Evolutionary conservation across 257 asterid species (phyloP).

Genomic region (Solanum bukasovii): DNA sequence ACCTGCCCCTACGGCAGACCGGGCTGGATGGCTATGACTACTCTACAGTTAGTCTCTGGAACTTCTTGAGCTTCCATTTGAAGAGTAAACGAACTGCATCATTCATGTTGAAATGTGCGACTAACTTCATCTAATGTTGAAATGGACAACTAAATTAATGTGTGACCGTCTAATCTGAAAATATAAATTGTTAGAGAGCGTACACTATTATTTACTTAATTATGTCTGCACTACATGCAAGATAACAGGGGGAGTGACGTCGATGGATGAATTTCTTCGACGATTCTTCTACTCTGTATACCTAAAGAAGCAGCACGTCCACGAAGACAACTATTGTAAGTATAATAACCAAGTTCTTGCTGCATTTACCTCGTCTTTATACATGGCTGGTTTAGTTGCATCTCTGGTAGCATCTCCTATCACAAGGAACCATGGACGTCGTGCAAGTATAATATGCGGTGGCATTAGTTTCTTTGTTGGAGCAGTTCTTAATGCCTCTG

Average conservation of each 20-base stretch:
- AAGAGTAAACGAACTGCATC: background rate
- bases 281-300: slow-evolving; percentile 58
- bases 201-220: too few relatives aligned
- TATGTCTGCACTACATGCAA: too few relatives aligned
- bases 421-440: slow-evolving; percentile 61
- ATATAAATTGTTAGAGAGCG: background rate
- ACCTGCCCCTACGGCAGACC: background rate
- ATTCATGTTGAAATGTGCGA: background rate
- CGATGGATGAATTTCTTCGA: slow-evolving; percentile 72
- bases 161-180: background rate
- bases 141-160: too few relatives aligned
- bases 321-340: slow-evolving; percentile 75
- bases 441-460: slow-evolving; percentile 63
- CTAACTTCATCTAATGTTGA: background rate
- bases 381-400: slow-evolving; percentile 64
- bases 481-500: slow-evolving; percentile 56
- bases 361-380: slow-evolving; percentile 73
- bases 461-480: slow-evolving; percentile 63
- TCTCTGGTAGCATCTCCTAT: slow-evolving; percentile 63
- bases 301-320: slow-evolving; percentile 40
- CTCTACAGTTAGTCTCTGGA: background rate
- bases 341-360: slow-evolving; percentile 75
- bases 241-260: slow-evolving; percentile 70
- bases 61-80: background rate
- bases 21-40: background rate